Evolutionary conservation across 2,329 filamentous ascomycete species (phyloP).

Genomic region (Gaeumannomyces tritici): DNA sequence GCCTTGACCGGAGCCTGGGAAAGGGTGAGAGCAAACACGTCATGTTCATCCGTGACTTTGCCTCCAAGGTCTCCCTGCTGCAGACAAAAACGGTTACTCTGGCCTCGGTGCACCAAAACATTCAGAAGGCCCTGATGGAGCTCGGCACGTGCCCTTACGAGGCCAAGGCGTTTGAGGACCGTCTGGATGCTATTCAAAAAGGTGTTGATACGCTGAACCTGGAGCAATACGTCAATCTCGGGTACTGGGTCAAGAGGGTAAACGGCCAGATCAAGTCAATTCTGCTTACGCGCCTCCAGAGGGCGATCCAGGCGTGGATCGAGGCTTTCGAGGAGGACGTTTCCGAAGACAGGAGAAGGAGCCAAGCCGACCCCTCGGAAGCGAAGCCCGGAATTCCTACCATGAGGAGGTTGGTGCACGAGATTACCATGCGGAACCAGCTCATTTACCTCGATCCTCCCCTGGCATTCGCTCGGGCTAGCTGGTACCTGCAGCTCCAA

Average conservation of each 20-base stretch:
- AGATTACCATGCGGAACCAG: constrained; percentile 96
- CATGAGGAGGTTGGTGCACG: constrained; percentile 70
- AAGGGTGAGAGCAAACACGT: constrained; percentile 85
- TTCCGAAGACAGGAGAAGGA: constrained; percentile 43
- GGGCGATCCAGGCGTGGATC: constrained; percentile 81
- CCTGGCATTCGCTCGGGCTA: constrained; percentile 80
- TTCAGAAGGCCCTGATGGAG: constrained; percentile 74
- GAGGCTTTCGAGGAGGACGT: constrained; percentile 63
- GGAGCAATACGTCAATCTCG: constrained; percentile 90
- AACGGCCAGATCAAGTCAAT: constrained; percentile 78
- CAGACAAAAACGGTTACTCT: constrained; percentile 81
- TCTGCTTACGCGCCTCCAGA: constrained; percentile 71
- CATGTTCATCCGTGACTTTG: constrained; percentile 92
- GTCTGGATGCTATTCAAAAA: constrained; percentile 77
- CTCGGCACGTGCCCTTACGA: constrained; percentile 80
- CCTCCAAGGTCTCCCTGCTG: constrained; percentile 73
- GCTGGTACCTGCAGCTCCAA: constrained; percentile 88
- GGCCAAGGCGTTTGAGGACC: constrained; percentile 65
- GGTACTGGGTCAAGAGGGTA: constrained; percentile 79
- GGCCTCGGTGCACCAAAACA: constrained; percentile 66
- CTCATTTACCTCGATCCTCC: constrained; percentile 95
- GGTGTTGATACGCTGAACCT: constrained; percentile 94
- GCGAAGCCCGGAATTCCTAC: constrained; percentile 45
- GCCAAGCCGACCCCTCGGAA: constrained; percentile 26
- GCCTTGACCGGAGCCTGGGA: constrained; percentile 46